Base-by-base conservation (phyloP, 2,329 filamentous ascomycete genomes). In the Epichloe hybrida region DNA sequence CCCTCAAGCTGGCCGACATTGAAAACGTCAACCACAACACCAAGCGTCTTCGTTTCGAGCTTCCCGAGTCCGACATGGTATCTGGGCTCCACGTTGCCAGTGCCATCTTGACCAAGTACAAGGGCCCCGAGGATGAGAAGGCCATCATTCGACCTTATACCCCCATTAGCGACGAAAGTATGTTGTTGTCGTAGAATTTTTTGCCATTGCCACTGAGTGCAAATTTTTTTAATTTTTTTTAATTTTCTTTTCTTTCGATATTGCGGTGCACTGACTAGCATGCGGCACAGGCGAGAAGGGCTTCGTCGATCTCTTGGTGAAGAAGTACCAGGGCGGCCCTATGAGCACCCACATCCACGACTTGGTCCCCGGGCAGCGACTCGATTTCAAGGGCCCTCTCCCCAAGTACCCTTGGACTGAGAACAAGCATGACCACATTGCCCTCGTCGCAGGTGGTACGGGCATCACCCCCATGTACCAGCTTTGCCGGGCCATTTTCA, bases 391-490 rank as follows among this genome's bases (percentile, higher is more conserved):
- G 78, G 93, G 93, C 17, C 93, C 93, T 2, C 81, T 98, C 39
- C 87, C 88, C 62, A 98, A 98, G 72, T 97, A 96, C 70, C 70
- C 80, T 35, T 97, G 90, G 90, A 65, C 80, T 49, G 64, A 83
- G 59, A 97, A 97, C 79, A 96, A 95, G 80, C 90, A 96, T 74
- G 74, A 87, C 54, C 89, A 97, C 74, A 81, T 94, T 61, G 84
- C 80, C 39, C 75, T 91, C 57, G 79, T 98, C 56, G 88, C 91
- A n/a, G 93, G 93, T 61, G 93, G 93, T 57, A 96, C 93, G 7
- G 93, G 93, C 54, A 95, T 98, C 68, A 93, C 93, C 11, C 93
- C 93, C 59, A 96, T 97, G 91, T 97, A 87, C 77, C 93, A 98
- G 76, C 82, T 98, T 44, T 76, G 81, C 57, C 88, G 88, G 55